Evolutionary conservation across 805 yeast species (phyloP), one percentile per base, ranked within the genome.

Genomic region (Metschnikowia sp.): DNA sequence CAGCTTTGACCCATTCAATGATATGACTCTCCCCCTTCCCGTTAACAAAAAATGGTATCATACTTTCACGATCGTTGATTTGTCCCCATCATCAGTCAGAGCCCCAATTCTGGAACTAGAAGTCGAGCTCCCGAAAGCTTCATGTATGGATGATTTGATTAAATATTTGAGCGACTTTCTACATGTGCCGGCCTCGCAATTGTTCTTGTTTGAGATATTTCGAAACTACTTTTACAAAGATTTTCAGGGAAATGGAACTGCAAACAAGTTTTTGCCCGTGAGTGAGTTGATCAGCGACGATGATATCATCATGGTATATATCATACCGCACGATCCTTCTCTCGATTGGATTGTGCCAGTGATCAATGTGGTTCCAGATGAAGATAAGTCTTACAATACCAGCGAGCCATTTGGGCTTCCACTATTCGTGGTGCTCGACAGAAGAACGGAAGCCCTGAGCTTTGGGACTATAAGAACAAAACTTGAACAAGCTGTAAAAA

Each of bases 1-100:
- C 26, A 91, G 97, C 0, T 94, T 91, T 68, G 99, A 92, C 63
- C 98, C 99, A 0, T 92, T 82, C 61, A 88, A 83, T 67, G 97
- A 90, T 60, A 69, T 92, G 53, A 90, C 99, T 0, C 69, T 92
- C 38, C 98, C 98, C 0, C 71, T 92, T 22, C 98, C 98, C 0
- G 79, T 84, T 2, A 79, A 79, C 40, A 79, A 82, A 42, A 72
- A 77, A 40, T 91, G 97, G 96, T 67, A 71, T 31, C 84, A 82
- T 36, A 76, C 76, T 18, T 74, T 92, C 32, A 71, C 77, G 2
- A 68, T 88, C 13, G 76, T 90, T 31, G 82, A 87, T n/a, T 77
- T 79, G 13, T 36, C 45, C 4, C 30, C 19, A 33, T 62, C 68
- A 15, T 41, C 45, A 1, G 44, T 41, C 79, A 82, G 8, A 66